phyloP scores from a whole-genome alignment of 306 rosid genomes.

The Dalbergia cultrata region DNA sequence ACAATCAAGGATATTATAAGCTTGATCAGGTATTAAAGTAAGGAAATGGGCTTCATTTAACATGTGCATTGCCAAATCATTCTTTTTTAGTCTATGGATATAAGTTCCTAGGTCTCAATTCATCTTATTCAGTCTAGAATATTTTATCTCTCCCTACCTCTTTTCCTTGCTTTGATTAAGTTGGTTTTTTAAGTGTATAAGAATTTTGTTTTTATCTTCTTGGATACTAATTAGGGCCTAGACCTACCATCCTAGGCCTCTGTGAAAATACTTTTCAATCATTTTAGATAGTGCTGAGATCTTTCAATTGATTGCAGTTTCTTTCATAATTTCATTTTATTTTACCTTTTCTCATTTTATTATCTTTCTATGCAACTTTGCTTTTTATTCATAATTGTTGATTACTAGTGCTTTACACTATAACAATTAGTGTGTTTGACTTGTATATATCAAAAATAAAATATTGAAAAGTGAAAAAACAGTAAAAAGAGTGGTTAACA shows the following conservation, averaged over 20 bases:
- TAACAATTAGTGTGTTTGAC: too few species aligned
- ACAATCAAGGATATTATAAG: constrained; percentile 90
- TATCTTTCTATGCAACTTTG: too few species aligned
- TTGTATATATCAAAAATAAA: too few species aligned
- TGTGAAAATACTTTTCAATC: not conserved
- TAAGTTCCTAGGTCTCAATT: constrained; percentile 18
- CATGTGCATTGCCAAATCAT: constrained; percentile 7
- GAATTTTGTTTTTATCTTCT: constrained; percentile 31
- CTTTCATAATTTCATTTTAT: constrained; percentile 21
- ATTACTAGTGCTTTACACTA: too few species aligned
- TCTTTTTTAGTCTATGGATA: constrained; percentile 23
- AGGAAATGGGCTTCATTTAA: constrained; percentile 33
- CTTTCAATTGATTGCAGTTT: constrained; percentile 24
- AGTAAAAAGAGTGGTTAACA: too few species aligned
- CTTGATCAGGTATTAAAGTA: constrained; percentile 86
- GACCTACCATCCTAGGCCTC: not conserved
- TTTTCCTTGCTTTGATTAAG: not conserved
- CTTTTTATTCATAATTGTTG: too few species aligned
- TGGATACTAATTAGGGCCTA: constrained; percentile 12
- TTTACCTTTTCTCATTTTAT: constrained; percentile 30
- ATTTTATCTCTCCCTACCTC: constrained; percentile 26
- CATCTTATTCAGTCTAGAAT: constrained; percentile 23
- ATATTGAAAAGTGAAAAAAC: too few species aligned
- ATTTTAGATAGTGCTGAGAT: constrained; percentile 19
- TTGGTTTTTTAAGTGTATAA: constrained; percentile 28